Base-by-base conservation (phyloP, 345 rosid species). In the Acer negundo region DNA sequence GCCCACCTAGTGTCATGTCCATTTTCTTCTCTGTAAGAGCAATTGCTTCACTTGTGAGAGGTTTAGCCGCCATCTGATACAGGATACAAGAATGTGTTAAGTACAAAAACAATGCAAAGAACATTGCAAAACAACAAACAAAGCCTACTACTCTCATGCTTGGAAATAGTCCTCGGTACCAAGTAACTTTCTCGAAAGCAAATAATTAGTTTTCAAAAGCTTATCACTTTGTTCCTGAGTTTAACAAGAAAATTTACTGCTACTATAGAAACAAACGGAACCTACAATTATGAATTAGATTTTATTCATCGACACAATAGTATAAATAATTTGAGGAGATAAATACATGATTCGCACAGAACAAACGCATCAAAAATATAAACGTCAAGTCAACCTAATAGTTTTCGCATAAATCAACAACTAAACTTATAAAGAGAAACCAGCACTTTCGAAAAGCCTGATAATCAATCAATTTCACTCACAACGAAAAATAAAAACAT, bases 11-110 rank as follows among this genome's bases (percentile, higher is more conserved):
- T 42, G 98, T 81, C 98, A 95, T 95, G 79, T 87, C 92, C 90
- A 95, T 77, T 77, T 95, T 93, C 92, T 89, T 95, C 75, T 95
- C 97, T 0, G 97, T 91, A 71, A 86, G 91, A 44, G 97, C 97
- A 65, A 95, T 89, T 66, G 92, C 87, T 83, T 93, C 97, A 3
- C 38, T 88, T 12, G 93, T 85, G 64, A 95, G 89, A n/a, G 89
- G 93, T 81, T 84, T 90, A 68, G 78, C 58, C 3, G 87, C 89
- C 96, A 91, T 92, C 94, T 91, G 79, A 22, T 3, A 42, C 19
- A 20, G 62, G 40, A 28, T 13, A 67, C 22, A 38, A 53, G 24
- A 62, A 38, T 8, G 51, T n/a, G n/a, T 26, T 55, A 31, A 3
- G 3, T 13, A 22, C 23, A 62, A 62, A 24, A 73, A 24, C 42